A percentile compares a stretch with the other conserved stretches of the same genome.
Conservation (phyloP, 805 yeast genomes). For the Yamadazyma kitorensis region DNA sequence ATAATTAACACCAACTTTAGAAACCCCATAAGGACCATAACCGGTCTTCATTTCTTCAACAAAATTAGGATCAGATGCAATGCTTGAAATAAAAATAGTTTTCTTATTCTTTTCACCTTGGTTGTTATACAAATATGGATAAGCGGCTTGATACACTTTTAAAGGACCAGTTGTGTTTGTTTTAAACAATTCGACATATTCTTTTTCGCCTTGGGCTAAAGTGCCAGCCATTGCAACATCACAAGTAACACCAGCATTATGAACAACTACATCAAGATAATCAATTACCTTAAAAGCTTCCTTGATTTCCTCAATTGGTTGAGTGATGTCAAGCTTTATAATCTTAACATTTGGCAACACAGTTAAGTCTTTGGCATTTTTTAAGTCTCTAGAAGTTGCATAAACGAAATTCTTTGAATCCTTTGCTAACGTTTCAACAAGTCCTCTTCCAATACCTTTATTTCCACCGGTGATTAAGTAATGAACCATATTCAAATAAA, state of each 20-base stretch:
- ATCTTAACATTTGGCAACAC: conserved; percentile 8
- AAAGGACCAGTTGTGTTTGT: neutral
- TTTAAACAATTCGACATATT: conserved; percentile 1
- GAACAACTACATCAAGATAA: conserved; percentile 29
- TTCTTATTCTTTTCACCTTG: conserved; percentile 3
- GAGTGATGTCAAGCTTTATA: conserved; percentile 7
- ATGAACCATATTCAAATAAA: conserved; percentile 13
- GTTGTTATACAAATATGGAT: conserved; percentile 3
- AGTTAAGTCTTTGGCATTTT: conserved; percentile 13
- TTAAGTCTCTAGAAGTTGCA: conserved; percentile 36
- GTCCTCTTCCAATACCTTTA: conserved; percentile 37
- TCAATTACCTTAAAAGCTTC: conserved; percentile 7
- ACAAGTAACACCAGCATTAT: conserved; percentile 29
- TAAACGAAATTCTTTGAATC: conserved; percentile 31
- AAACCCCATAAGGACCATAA: conserved; percentile 24
- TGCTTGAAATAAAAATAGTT: neutral
- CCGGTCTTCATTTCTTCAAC: neutral
- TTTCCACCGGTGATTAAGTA: conserved; percentile 34
- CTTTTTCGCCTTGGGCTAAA: neutral
- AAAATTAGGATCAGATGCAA: neutral
- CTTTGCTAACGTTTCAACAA: conserved; percentile 21
- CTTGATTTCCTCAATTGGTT: conserved; percentile 3
- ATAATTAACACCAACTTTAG: conserved; percentile 36
- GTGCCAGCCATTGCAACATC: neutral
- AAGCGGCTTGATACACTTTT: conserved; percentile 5